Percentiles rank a stretch among this genome's conserved stretches.
These are phyloP conservation scores for Podaxis pistillaris DNA, from an alignment of 768 basidiomycete genomes.

Conservation along the genomic window DNA sequence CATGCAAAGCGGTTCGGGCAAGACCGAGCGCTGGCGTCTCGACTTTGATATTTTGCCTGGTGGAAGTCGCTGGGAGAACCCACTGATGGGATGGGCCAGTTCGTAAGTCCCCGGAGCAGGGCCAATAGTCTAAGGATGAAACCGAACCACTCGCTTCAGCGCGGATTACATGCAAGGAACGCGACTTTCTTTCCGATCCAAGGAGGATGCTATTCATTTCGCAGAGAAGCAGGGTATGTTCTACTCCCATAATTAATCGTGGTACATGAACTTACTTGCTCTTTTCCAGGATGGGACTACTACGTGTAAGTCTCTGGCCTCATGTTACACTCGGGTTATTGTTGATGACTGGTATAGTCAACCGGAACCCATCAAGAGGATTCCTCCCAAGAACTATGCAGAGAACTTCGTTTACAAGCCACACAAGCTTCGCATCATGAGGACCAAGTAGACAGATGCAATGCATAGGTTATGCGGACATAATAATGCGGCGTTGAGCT, in stretches of 20 bases:
- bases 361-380: conserved; percentile 56
- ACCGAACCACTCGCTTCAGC: conserved; percentile 34
- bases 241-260: conserved; percentile 2
- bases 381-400: conserved; percentile 85
- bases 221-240: conserved; percentile 90
- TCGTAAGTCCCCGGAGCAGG: conserved; percentile 61
- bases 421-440: conserved; percentile 74
- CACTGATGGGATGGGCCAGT: conserved; percentile 95
- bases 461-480: not conserved
- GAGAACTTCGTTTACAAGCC: conserved; percentile 90
- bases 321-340: not conserved
- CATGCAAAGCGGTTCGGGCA: conserved; percentile 90
- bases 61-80: conserved; percentile 95
- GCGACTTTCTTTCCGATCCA: conserved; percentile 75
- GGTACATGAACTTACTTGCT: conserved; percentile 13
- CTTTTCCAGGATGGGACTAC: conserved; percentile 83
- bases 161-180: conserved; percentile 97
- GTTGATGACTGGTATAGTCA: conserved; percentile 40
- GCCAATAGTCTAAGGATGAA: not conserved
- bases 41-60: conserved; percentile 93
- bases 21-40: conserved; percentile 87
- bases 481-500: conserved; percentile 3
- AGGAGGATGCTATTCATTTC: conserved; percentile 91
- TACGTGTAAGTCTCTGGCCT: conserved; percentile 61
- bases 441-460: conserved; percentile 78